Conservation (phyloP, 225 moss, liverwort and hornwort genomes). For the Physcomitrellopsis africana region DNA sequence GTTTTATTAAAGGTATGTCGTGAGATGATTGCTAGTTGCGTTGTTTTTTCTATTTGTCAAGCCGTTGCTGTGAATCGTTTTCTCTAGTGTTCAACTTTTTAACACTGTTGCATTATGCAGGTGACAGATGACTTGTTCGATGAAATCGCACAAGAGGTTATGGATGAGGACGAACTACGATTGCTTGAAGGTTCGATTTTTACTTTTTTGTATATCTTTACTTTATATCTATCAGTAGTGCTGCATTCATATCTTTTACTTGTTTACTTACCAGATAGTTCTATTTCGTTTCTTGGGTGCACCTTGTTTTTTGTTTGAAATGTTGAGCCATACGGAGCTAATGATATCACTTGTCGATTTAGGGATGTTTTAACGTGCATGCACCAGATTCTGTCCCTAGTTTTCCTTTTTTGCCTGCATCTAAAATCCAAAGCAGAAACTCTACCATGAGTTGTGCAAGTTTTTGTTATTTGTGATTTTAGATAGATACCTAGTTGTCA, state of each 20-base stretch:
- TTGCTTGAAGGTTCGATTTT: conserved; percentile 68
- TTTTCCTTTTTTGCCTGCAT: no score
- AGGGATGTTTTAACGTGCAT: no score
- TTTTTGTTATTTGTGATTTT: conserved; percentile 24
- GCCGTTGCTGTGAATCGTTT: conserved; percentile 5
- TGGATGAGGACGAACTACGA: conserved; percentile 86
- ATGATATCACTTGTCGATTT: not conserved
- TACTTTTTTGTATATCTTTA: conserved; percentile 5
- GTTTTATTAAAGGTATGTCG: conserved; percentile 82
- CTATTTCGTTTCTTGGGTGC: not conserved
- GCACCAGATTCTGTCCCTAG: no score
- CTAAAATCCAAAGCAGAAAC: not conserved
- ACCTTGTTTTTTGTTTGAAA: conserved; percentile 13
- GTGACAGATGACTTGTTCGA: conserved; percentile 97
- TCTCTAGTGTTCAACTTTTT: conserved; percentile 8
- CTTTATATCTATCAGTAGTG: conserved; percentile 24
- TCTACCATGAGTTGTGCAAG: not conserved
- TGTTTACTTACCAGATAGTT: conserved; percentile 4
- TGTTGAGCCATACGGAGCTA: not conserved
- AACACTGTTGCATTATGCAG: conserved; percentile 45
- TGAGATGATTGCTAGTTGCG: not conserved
- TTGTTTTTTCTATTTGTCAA: not conserved
- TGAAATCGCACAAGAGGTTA: conserved; percentile 96
- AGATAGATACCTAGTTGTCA: not conserved
- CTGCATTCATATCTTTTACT: conserved; percentile 10